Evolutionary conservation across 805 yeast genomes (phyloP).

Genomic region (Ogataea wickerhamii): DNA sequence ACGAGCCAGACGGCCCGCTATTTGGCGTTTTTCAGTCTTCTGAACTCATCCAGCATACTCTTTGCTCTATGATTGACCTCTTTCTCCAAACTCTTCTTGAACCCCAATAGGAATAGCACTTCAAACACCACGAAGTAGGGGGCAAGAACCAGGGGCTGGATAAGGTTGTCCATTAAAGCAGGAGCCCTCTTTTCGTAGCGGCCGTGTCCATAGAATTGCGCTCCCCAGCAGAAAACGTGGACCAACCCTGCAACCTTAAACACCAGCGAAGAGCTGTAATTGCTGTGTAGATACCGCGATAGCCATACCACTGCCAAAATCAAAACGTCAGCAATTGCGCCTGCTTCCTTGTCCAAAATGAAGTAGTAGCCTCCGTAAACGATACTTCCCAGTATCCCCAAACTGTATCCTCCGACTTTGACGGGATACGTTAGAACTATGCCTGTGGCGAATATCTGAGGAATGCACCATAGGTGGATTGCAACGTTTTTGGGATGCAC

Average conservation of each 20-base stretch:
- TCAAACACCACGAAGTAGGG: constrained; percentile 88
- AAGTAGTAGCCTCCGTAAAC: constrained; percentile 58
- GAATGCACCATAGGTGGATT: constrained; percentile 79
- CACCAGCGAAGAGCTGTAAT: constrained; percentile 21
- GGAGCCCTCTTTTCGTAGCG: constrained; percentile 79
- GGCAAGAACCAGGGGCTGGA: constrained; percentile 85
- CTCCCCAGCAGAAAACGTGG: constrained; percentile 65
- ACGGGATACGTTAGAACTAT: constrained; percentile 33
- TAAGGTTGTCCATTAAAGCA: constrained; percentile 75
- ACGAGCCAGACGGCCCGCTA: background rate
- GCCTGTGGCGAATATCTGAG: constrained; percentile 61
- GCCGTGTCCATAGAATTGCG: constrained; percentile 87
- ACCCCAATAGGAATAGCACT: constrained; percentile 65
- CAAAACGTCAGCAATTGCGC: constrained; percentile 40
- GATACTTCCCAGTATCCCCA: constrained; percentile 45
- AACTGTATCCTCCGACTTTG: constrained; percentile 6
- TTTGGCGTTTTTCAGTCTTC: constrained; percentile 23
- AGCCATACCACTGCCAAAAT: constrained; percentile 23
- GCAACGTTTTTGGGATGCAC: constrained; percentile 49
- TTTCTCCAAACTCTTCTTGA: constrained; percentile 46
- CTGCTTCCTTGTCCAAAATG: constrained; percentile 50
- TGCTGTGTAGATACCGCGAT: constrained; percentile 12
- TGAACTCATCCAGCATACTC: constrained; percentile 28
- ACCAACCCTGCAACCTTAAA: constrained; percentile 33
- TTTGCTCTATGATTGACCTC: constrained; percentile 48